Evolutionary conservation across 345 rosid genomes (phyloP).

Genomic region (Lepidium sativum): DNA sequence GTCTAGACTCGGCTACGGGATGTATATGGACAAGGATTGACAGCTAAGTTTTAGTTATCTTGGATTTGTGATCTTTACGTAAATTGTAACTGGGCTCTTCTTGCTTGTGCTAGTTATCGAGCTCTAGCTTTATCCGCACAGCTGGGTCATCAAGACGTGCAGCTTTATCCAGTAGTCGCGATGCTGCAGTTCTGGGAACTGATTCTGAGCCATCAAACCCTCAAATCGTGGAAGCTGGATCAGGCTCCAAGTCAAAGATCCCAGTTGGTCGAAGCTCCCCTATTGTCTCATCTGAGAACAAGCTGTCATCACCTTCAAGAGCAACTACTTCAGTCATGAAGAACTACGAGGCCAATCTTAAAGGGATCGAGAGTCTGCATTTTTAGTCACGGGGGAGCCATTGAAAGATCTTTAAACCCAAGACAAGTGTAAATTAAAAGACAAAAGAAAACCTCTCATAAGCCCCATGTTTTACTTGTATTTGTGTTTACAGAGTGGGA

Average conservation of each 20-base stretch:
- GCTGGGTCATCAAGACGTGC: slow-evolving; percentile 42
- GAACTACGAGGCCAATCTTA: slow-evolving; percentile 55
- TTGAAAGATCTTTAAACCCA: neutral
- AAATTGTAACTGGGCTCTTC: slow-evolving; percentile 1
- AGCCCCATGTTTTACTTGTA: neutral
- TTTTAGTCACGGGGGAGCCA: slow-evolving; percentile 25
- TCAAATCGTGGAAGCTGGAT: slow-evolving; percentile 31
- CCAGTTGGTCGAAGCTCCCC: slow-evolving; percentile 51
- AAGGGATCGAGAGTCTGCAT: slow-evolving; percentile 72
- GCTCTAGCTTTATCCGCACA: slow-evolving; percentile 48
- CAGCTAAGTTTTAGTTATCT: neutral
- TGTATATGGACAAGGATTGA: neutral
- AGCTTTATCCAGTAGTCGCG: slow-evolving; percentile 45
- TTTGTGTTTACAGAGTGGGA: slow-evolving; percentile 18
- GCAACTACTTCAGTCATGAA: slow-evolving; percentile 45
- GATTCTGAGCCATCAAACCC: slow-evolving; percentile 48
- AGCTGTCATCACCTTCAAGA: slow-evolving; percentile 37
- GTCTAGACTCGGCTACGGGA: neutral
- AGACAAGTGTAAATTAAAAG: slow-evolving; percentile 39
- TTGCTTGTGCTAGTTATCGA: slow-evolving; percentile 44
- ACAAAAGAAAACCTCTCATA: slow-evolving; percentile 5
- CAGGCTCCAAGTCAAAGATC: slow-evolving; percentile 42
- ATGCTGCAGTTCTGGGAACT: slow-evolving; percentile 32
- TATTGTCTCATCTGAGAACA: slow-evolving; percentile 49
- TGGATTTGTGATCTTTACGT: neutral